phyloP scores from a whole-genome alignment of 2,329 filamentous ascomycete genomes.

The Alternaria panax region DNA sequence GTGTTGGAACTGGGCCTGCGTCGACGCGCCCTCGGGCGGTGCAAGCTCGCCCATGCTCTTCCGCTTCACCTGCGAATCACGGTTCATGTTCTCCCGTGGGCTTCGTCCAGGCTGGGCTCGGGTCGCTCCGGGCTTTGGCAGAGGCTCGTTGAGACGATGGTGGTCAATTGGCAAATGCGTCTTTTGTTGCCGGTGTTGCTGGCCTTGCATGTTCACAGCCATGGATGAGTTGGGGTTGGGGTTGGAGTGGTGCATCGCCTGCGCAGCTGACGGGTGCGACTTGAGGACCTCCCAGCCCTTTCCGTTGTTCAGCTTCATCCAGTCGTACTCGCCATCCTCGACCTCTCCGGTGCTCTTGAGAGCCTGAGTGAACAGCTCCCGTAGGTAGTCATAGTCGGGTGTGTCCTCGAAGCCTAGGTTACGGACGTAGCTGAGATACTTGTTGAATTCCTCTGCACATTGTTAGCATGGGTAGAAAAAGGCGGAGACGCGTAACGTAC shows the following conservation, averaged over 20 bases:
- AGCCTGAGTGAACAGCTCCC: slow-evolving; percentile 94
- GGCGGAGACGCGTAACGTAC: slow-evolving; percentile 51
- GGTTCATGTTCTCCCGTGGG: slow-evolving; percentile 42
- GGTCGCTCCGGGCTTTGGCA: slow-evolving; percentile 68
- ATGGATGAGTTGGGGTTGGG: slow-evolving; percentile 80
- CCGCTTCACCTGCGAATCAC: slow-evolving; percentile 61
- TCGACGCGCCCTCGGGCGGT: slow-evolving; percentile 82
- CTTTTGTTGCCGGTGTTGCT: slow-evolving; percentile 68
- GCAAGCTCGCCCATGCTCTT: slow-evolving; percentile 79
- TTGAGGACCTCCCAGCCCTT: slow-evolving; percentile 90
- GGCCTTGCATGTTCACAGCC: slow-evolving; percentile 79
- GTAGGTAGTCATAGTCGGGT: slow-evolving; percentile 96
- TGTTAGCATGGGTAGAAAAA: slow-evolving; percentile 36
- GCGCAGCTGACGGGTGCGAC: slow-evolving; percentile 72
- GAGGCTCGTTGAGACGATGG: slow-evolving; percentile 56
- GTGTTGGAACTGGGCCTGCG: slow-evolving; percentile 95
- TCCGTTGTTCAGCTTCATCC: slow-evolving; percentile 96
- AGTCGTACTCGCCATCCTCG: slow-evolving; percentile 98
- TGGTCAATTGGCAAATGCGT: slow-evolving; percentile 54
- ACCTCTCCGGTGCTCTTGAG: slow-evolving; percentile 93
- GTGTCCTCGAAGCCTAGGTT: slow-evolving; percentile 99
- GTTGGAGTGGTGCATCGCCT: slow-evolving; percentile 77
- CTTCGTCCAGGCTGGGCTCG: slow-evolving; percentile 57
- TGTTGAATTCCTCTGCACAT: slow-evolving; percentile 84
- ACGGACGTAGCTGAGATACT: slow-evolving; percentile 95